Base-by-base conservation (phyloP, 2,329 filamentous ascomycete genomes). In the Monosporascus sp. region DNA sequence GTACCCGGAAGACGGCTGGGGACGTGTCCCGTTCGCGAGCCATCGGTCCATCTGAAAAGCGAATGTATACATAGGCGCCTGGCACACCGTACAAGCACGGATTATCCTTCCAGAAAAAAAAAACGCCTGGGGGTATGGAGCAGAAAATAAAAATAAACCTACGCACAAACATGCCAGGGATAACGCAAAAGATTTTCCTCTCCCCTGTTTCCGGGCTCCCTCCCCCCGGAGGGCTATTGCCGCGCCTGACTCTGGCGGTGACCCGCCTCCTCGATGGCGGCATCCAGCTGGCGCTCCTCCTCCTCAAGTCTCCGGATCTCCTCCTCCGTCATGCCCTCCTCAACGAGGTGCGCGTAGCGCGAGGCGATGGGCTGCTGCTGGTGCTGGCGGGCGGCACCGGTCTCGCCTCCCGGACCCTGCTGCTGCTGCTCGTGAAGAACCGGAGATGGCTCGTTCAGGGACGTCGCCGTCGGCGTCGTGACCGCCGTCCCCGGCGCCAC, bases 241-340 rank as follows among this genome's bases (percentile, higher is more conserved):
- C 24, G 17, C 43, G n/a, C 14, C 24, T 16, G 43, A 14, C 40
- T 52, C 4, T 54, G 38, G 17, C 59, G 53, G 11, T 57, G 54
- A 16, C 66, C 73, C 3, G 72, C 73, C 51, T 74, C 72, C 65
- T 79, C 77, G 61, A 84, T 84, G 31, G 78, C 82, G 16, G 72
- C 77, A 52, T 84, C 82, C 37, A 85, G 69, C 56, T 79, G 74
- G 55, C 77, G 66, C 67, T 85, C 82, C 62, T 84, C 81, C 56
- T 83, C 81, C 61, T 82, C 80, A 43, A 84, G 59, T 57, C 77
- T 66, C 50, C 75, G 70, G 48, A 84, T 80, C 63, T 84, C 79
- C 0, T 78, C 80, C 8, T 72, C 70, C 48, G 81, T 83, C 81
- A 84, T 84, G 49, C 79, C 78, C n/a, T 83, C 80, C 61, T 84